A percentile compares a stretch with the other conserved stretches of the same genome.
Conservation (phyloP, 164 flowering plant genomes). For the Piper longum region DNA sequence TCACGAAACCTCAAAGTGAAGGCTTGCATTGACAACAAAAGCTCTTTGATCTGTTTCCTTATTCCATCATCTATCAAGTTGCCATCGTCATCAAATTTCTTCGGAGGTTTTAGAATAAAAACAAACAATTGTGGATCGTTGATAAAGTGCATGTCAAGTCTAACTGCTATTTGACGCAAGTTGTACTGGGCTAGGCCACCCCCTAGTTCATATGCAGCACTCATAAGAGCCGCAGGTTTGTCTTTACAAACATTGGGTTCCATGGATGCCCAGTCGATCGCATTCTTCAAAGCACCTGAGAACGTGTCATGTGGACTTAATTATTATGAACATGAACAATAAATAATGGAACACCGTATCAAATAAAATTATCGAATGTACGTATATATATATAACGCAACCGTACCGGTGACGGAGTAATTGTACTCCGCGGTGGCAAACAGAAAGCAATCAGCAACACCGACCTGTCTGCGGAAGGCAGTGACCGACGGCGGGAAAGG, state of each 20-base stretch:
- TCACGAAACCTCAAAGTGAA: slow-evolving; percentile 42
- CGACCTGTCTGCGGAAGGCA: slow-evolving; percentile 32
- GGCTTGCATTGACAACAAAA: slow-evolving; percentile 43
- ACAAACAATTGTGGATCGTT: slow-evolving; percentile 67
- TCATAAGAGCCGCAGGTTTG: slow-evolving; percentile 74
- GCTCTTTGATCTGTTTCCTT: slow-evolving; percentile 28
- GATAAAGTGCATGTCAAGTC: slow-evolving; percentile 73
- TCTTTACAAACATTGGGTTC: slow-evolving; percentile 82
- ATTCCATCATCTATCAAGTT: slow-evolving; percentile 38
- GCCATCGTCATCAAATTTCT: slow-evolving; percentile 57
- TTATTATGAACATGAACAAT: background rate
- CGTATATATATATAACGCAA: background rate
- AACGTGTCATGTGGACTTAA: background rate
- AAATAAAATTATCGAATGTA: no score
- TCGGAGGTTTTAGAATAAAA: slow-evolving; percentile 42
- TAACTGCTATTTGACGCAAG: slow-evolving; percentile 80
- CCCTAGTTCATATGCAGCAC: slow-evolving; percentile 47
- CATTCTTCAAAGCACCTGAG: slow-evolving; percentile 60
- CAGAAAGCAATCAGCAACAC: slow-evolving; percentile 27
- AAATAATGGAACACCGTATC: no score
- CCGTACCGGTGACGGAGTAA: slow-evolving; percentile 31
- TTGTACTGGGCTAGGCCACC: slow-evolving; percentile 61
- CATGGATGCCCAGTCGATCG: slow-evolving; percentile 91
- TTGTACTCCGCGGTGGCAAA: slow-evolving; percentile 50
- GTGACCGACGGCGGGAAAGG: slow-evolving; percentile 32